These are phyloP conservation scores for Byssochlamys sp. DNA, from an alignment of 2,329 filamentous ascomycete species.

Conservation along the genomic window DNA sequence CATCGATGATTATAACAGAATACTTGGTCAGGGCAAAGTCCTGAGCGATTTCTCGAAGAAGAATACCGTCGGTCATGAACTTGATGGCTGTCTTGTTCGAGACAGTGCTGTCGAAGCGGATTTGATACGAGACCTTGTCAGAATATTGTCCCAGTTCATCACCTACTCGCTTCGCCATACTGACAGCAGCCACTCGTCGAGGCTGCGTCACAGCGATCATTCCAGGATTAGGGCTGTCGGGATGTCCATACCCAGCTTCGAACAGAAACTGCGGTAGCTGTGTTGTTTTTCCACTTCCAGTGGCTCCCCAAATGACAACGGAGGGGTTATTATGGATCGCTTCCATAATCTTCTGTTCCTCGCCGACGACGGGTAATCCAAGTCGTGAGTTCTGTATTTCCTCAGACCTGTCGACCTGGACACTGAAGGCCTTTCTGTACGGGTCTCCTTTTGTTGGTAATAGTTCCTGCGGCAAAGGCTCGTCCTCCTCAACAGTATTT, in stretches of 20 bases:
- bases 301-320: slow-evolving; percentile 86
- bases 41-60: slow-evolving; percentile 80
- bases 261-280: slow-evolving; percentile 94
- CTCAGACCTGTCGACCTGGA: slow-evolving; percentile 58
- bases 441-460: slow-evolving; percentile 31
- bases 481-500: slow-evolving; percentile 29
- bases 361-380: slow-evolving; percentile 77
- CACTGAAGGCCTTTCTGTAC: slow-evolving; percentile 64
- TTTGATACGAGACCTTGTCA: slow-evolving; percentile 79
- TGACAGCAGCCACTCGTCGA: slow-evolving; percentile 85
- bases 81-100: slow-evolving; percentile 78
- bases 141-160: slow-evolving; percentile 72
- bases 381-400: slow-evolving; percentile 71
- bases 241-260: slow-evolving; percentile 80
- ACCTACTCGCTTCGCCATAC: slow-evolving; percentile 85
- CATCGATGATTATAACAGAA: slow-evolving; percentile 87
- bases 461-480: slow-evolving; percentile 31
- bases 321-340: slow-evolving; percentile 84
- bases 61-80: slow-evolving; percentile 97
- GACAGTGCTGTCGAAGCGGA: slow-evolving; percentile 82
- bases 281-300: slow-evolving; percentile 94
- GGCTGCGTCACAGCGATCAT: slow-evolving; percentile 95
- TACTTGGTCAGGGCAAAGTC: slow-evolving; percentile 85
- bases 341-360: slow-evolving; percentile 97
- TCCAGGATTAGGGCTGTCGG: slow-evolving; percentile 68